Evolutionary conservation across 768 basidiomycete genomes (phyloP).

Genomic region (Neoboletus brunneissimus): DNA sequence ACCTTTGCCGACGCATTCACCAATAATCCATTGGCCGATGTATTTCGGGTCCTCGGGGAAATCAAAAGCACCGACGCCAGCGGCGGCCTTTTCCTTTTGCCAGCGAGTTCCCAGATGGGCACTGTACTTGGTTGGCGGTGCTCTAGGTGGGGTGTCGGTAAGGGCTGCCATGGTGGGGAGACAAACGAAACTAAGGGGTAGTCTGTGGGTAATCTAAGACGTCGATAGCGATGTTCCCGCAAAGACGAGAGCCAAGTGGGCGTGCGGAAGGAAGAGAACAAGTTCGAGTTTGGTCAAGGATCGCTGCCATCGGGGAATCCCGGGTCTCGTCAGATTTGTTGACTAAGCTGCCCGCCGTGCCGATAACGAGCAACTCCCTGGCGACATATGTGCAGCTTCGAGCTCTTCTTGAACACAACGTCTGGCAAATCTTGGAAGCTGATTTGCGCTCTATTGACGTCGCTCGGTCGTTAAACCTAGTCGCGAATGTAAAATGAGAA

Average conservation of each 20-base stretch:
- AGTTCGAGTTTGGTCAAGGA: background rate
- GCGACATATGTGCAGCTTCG: background rate
- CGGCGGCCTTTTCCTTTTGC: conserved; percentile 85
- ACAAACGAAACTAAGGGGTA: background rate
- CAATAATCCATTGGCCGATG: conserved; percentile 91
- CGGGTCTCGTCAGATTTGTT: background rate
- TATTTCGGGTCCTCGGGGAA: conserved; percentile 79
- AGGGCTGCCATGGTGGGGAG: conserved; percentile 25
- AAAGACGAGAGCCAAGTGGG: background rate
- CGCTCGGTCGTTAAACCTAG: background rate
- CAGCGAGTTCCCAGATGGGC: conserved; percentile 77
- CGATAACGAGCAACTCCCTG: background rate
- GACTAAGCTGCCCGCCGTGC: background rate
- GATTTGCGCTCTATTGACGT: conserved; percentile 11
- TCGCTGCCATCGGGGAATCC: background rate
- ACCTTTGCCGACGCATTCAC: conserved; percentile 92
- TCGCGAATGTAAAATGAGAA: no score
- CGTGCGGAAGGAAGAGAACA: conserved; percentile 1
- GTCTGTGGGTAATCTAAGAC: conserved; percentile 10
- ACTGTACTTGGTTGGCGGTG: conserved; percentile 68
- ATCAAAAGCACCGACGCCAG: conserved; percentile 72
- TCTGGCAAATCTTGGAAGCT: conserved; percentile 5
- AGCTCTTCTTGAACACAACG: background rate
- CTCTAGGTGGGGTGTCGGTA: conserved; percentile 59
- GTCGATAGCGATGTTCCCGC: conserved; percentile 16